Evolutionary conservation across 73 alveolate species (phyloP).

Genomic region (Tetrahymena borealis): DNA sequence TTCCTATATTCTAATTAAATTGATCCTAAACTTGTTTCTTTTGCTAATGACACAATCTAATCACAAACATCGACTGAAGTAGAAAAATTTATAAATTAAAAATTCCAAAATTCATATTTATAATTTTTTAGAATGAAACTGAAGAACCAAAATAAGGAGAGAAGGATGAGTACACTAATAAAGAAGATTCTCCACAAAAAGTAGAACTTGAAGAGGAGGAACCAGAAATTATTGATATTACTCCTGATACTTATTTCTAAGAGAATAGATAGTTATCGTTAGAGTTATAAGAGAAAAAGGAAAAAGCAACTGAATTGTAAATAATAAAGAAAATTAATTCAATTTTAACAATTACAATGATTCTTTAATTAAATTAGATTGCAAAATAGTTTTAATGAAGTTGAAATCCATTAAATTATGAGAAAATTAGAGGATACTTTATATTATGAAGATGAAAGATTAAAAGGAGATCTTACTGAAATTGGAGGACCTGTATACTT

Average conservation of each 20-base stretch:
- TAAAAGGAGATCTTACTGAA: not conserved
- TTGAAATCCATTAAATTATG: not conserved
- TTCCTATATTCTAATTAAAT: not conserved
- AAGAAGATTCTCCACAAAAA: not conserved
- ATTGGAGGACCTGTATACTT: not conserved
- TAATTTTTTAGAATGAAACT: not conserved
- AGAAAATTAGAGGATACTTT: not conserved
- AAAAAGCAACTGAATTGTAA: not conserved
- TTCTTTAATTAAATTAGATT: not conserved
- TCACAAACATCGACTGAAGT: not conserved
- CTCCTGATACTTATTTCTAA: not conserved
- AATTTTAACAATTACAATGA: not conserved
- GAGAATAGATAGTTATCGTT: not conserved
- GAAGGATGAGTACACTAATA: not conserved
- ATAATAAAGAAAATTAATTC: not conserved
- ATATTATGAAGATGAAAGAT: not conserved
- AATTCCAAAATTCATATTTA: too few species aligned
- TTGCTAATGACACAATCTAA: not conserved
- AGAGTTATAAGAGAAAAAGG: not conserved
- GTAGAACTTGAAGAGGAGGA: not conserved
- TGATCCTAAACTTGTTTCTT: not conserved
- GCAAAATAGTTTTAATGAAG: not conserved
- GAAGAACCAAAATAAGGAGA: not conserved
- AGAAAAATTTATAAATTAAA: too few species aligned
- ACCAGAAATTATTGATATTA: not conserved